Base-by-base conservation (phyloP, 768 basidiomycete species). In the Scleroderma citrinum region DNA sequence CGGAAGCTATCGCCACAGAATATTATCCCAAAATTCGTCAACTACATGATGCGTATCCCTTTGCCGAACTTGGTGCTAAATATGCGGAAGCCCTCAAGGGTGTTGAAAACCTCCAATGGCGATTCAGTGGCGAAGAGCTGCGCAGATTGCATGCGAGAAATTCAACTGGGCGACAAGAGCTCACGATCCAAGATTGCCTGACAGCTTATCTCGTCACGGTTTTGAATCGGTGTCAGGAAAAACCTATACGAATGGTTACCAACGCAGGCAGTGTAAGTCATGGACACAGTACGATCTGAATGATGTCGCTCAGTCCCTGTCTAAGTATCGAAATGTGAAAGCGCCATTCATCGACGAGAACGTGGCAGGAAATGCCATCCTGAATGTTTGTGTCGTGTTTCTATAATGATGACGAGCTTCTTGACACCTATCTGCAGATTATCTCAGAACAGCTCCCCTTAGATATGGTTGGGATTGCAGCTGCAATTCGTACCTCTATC, bases 121-220 rank as follows among this genome's bases (percentile, higher is more conserved):
- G 51, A 5, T 37, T 53, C 26, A 5, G 5, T 8, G 26, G 26
- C 8, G 26, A 29, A 29, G 26, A 29, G 26, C 26, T 29, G 26
- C 26, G 26, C 26, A 29, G 26, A 29, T 29, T 29, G 8, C 26
- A 29, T 29, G 26, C 26, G 26, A 29, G n/a, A 40, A 55, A 51
- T 26, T 20, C 16, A 2, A 5, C 23, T 21, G 42, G 10, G 17
- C 40, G 36, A 23, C 46, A 37, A 29, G 44, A 16, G 39, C 35
- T 62, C n/a, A 60, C 65, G 8, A 45, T 46, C 6, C 68, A 69
- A 21, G 66, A 69, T 48, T 62, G 63, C 49, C 53, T 69, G 37
- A 60, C 57, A 2, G 65, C 66, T 13, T 63, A 60, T 48, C 31
- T 67, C 7, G 56, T 62, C 16, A 38, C 54, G 3, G 44, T 56